Conservation (phyloP, 176 grass and related monocot genomes). For the Oryza longistaminata region DNA sequence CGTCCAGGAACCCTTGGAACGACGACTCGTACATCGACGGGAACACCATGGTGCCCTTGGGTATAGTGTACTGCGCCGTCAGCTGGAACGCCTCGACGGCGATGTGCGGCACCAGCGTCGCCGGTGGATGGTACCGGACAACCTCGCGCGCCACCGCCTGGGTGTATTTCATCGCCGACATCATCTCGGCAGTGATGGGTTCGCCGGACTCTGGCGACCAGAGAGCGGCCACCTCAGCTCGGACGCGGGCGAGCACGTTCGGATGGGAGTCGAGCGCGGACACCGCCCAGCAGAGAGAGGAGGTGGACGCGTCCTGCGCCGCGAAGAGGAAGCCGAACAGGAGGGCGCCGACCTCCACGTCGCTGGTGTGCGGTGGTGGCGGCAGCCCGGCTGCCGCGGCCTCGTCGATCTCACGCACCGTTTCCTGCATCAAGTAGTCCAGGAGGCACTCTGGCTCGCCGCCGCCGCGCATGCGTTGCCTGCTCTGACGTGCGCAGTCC, state of each 20-base stretch:
- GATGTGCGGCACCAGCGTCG: constrained; percentile 87
- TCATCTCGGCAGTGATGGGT: constrained; percentile 58
- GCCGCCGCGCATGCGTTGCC: constrained; percentile 56
- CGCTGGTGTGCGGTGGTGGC: constrained; percentile 42
- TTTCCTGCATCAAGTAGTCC: constrained; percentile 90
- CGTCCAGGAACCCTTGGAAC: constrained; percentile 65
- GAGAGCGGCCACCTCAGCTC: constrained; percentile 52
- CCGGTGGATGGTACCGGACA: constrained; percentile 64
- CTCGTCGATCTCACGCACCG: constrained; percentile 54
- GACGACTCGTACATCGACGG: constrained; percentile 82
- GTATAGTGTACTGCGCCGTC: constrained; percentile 89
- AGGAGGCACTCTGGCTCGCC: constrained; percentile 71
- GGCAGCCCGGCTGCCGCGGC: constrained; percentile 25
- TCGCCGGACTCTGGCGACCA: constrained; percentile 65
- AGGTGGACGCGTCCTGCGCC: constrained; percentile 91
- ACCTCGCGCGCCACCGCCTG: constrained; percentile 85
- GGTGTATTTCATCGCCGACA: constrained; percentile 75
- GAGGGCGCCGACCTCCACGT: constrained; percentile 60
- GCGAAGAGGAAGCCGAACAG: constrained; percentile 95
- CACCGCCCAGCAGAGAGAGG: constrained; percentile 76
- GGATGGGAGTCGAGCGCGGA: constrained; percentile 72
- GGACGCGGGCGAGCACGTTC: constrained; percentile 69
- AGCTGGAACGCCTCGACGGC: constrained; percentile 68
- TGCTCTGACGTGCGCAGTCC: constrained; percentile 56
- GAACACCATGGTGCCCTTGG: constrained; percentile 87